Percentiles rank a stretch among this genome's conserved stretches.
Conservation (phyloP, 352 stramenopile species). For the Phytopythium cucurbitacearum region DNA sequence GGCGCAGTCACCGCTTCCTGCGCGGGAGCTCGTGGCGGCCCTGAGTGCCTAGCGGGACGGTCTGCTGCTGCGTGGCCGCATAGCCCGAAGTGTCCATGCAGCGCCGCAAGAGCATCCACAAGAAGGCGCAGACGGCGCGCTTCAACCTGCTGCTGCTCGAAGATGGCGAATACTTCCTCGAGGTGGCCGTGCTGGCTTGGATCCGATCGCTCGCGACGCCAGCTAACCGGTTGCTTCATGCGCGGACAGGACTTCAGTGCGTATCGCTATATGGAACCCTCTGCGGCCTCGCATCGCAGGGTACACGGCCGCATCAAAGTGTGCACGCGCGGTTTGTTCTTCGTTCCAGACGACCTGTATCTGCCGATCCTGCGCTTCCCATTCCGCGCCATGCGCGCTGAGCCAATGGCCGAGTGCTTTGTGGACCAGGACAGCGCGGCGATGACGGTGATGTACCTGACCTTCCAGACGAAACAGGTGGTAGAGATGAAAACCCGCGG, state of each 20-base stretch:
- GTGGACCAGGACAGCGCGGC: constrained; percentile 11
- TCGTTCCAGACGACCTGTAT: constrained; percentile 74
- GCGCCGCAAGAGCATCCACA: constrained; percentile 18
- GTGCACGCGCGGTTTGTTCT: constrained; percentile 87
- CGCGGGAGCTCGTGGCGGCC: neutral
- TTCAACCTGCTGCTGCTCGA: constrained; percentile 91
- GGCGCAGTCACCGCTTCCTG: too few relatives aligned
- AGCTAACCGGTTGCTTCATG: neutral
- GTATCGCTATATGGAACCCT: constrained; percentile 50
- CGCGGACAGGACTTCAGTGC: constrained; percentile 58
- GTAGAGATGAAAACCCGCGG: constrained; percentile 74
- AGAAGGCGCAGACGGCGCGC: constrained; percentile 41
- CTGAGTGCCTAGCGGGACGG: too few relatives aligned
- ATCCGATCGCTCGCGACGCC: too few relatives aligned
- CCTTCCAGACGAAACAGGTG: constrained; percentile 49
- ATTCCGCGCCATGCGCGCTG: constrained; percentile 54
- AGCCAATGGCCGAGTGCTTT: constrained; percentile 56
- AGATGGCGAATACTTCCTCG: constrained; percentile 90
- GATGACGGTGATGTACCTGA: constrained; percentile 28
- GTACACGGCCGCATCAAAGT: constrained; percentile 68
- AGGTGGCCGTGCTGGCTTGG: constrained; percentile 22
- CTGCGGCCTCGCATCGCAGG: constrained; percentile 29
- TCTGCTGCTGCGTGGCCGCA: neutral
- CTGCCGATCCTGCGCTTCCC: constrained; percentile 77
- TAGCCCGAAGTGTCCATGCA: constrained; percentile 15